Evolutionary conservation across 495 filamentous ascomycete species (phyloP), one percentile per base, ranked within the genome.

Genomic region (Neurospora pannonica): DNA sequence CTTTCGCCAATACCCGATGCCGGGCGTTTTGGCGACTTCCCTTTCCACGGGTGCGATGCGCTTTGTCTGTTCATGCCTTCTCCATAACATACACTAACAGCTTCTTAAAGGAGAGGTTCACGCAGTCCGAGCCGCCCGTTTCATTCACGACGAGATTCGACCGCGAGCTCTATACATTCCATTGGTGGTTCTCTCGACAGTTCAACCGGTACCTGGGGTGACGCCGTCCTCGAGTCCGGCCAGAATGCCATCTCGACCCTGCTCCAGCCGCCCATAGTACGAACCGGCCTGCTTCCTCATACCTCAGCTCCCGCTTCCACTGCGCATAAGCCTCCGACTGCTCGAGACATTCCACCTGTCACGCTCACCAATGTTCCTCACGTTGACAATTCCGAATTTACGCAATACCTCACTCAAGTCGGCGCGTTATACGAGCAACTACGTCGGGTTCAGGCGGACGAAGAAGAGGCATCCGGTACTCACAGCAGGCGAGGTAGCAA

Each of bases 171-270:
- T 36, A 89, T 95, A 77, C 88, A 88, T 77, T 97, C 95, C 71
- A 88, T 93, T 75, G 91, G 92, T 31, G 91, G 91, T 36, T 87
- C 91, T 46, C 82, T 97, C 74, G 94, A 97, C 77, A 88, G 88
- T 36, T 86, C 89, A 7, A 78, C 77, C 34, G 83, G 85, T 60
- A 87, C 80, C 80, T 84, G 88, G 85, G 84, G 83, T 79, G 83
- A 86, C 71, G 86, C 90, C 38, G 88, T 96, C 75, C 88, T 89
- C 43, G 94, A 98, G 78, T 88, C 89, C 6, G 90, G 90, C 9
- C 92, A 94, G 75, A 97, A 97, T 89, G 94, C 96, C 74, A 98
- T 99, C 78, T 97, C 96, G 34, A 96, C 92, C 4, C 88, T 99
- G 17, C 87, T 98, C 24, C 94, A 97, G 79, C 90, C 94, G 21